Conservation (phyloP, 2,329 filamentous ascomycete genomes). For the Colletotrichum sp. region DNA sequence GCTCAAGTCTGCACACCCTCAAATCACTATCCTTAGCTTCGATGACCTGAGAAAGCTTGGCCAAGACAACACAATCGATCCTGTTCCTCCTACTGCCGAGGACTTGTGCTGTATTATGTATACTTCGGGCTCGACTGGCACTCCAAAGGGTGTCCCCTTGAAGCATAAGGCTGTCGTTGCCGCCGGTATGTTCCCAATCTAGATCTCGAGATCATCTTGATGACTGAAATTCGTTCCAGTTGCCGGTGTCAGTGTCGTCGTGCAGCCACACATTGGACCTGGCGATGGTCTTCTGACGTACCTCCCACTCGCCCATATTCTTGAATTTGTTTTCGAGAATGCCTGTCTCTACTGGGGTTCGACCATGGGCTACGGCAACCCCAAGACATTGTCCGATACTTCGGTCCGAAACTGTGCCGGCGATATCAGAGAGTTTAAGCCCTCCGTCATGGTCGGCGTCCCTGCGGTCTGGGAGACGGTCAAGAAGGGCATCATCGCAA, state of each 20-base stretch:
- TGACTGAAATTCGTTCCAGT: constrained; percentile 47
- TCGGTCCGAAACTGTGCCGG: constrained; percentile 87
- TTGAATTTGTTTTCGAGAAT: constrained; percentile 92
- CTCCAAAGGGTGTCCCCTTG: constrained; percentile 81
- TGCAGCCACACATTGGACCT: constrained; percentile 78
- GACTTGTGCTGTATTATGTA: constrained; percentile 78
- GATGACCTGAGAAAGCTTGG: constrained; percentile 57
- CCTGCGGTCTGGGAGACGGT: constrained; percentile 91
- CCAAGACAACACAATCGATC: constrained; percentile 69
- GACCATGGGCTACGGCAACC: constrained; percentile 88
- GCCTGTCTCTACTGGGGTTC: constrained; percentile 83
- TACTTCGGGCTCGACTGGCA: constrained; percentile 82
- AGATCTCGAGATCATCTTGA: not conserved
- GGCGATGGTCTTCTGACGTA: constrained; percentile 83
- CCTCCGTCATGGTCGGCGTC: constrained; percentile 83
- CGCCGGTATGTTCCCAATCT: constrained; percentile 55
- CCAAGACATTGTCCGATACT: constrained; percentile 81
- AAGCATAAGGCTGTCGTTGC: constrained; percentile 78
- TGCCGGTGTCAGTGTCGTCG: constrained; percentile 78
- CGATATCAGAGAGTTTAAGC: constrained; percentile 85
- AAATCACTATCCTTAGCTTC: constrained; percentile 54
- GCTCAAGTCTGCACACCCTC: constrained; percentile 44
- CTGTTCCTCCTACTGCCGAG: constrained; percentile 71
- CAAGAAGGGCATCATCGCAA: constrained; percentile 85
- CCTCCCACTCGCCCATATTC: constrained; percentile 85